A percentile compares a stretch with the other conserved stretches of the same genome.
These are phyloP conservation scores for Corylus avellana DNA, from an alignment of 306 rosid species.

Conservation along the genomic window DNA sequence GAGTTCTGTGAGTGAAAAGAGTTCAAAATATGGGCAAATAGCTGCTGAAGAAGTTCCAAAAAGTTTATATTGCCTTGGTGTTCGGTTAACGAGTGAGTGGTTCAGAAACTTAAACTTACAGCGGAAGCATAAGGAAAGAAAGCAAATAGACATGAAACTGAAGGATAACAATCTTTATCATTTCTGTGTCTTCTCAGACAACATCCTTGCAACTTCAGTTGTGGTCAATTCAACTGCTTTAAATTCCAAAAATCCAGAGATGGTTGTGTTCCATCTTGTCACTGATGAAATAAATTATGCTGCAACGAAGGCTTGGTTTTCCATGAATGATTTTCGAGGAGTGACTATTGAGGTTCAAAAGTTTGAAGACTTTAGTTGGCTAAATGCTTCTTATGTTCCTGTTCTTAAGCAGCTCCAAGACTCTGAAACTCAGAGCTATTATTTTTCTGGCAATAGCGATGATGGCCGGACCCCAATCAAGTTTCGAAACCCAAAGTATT, in stretches of 20 bases:
- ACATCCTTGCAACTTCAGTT: conserved; percentile 85
- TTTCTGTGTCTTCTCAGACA: conserved; percentile 84
- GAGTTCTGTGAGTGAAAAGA: conserved; percentile 75
- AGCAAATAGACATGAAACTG: conserved; percentile 61
- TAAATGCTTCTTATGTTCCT: conserved; percentile 89
- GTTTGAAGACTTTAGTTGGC: conserved; percentile 80
- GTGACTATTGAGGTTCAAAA: conserved; percentile 75
- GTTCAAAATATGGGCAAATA: conserved; percentile 85
- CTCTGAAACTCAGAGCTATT: conserved; percentile 82
- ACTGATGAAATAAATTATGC: conserved; percentile 83
- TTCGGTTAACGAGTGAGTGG: conserved; percentile 79
- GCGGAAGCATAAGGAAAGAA: conserved; percentile 56
- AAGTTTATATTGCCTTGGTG: conserved; percentile 84
- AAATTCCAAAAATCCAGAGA: conserved; percentile 62
- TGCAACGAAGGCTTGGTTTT: conserved; percentile 89
- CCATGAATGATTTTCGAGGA: conserved; percentile 63
- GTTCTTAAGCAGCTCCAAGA: conserved; percentile 96
- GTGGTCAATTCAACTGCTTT: conserved; percentile 84
- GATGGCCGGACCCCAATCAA: conserved; percentile 81
- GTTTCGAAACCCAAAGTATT: conserved; percentile 88
- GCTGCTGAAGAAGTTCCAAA: conserved; percentile 95
- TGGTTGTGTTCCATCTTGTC: conserved; percentile 78
- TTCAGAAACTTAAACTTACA: conserved; percentile 52
- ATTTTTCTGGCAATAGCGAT: conserved; percentile 71
- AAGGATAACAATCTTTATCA: conserved; percentile 68